Conservation (phyloP, 23 red algal species). For the Agarophyton chilense region DNA sequence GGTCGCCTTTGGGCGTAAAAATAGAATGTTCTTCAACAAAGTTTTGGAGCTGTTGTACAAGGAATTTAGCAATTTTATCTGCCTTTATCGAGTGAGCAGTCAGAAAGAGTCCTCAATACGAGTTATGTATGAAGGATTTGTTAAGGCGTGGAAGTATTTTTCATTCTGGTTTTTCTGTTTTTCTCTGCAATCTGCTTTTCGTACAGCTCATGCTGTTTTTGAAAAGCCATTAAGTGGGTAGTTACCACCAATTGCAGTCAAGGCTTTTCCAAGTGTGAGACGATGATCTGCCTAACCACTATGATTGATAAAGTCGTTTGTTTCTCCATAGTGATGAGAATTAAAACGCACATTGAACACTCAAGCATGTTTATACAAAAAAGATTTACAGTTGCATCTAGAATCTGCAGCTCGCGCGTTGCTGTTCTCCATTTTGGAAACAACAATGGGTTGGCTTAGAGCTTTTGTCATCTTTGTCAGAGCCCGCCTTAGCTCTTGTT, state of each 20-base stretch:
- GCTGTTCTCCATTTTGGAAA: too few relatives aligned
- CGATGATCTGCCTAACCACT: slow-evolving; percentile 12
- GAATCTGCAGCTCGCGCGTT: too few relatives aligned
- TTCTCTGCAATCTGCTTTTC: slow-evolving; percentile 36
- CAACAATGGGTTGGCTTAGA: too few relatives aligned
- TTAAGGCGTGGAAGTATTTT: slow-evolving; percentile 23
- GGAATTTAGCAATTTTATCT: background rate
- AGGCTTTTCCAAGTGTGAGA: slow-evolving; percentile 19
- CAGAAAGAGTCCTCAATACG: background rate
- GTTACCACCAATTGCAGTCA: background rate
- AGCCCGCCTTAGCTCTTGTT: too few relatives aligned
- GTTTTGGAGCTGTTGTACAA: slow-evolving; percentile 10
- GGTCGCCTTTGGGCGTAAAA: background rate
- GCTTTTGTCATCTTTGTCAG: too few relatives aligned
- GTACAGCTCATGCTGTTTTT: slow-evolving; percentile 16
- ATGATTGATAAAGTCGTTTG: too few relatives aligned
- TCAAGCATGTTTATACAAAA: too few relatives aligned
- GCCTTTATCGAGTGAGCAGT: slow-evolving; percentile 25
- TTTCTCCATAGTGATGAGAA: too few relatives aligned
- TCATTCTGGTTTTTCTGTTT: background rate
- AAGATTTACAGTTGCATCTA: too few relatives aligned
- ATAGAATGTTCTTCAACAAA: background rate
- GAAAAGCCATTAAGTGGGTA: slow-evolving; percentile 12
- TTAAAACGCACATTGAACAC: too few relatives aligned
- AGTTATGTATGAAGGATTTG: slow-evolving; percentile 21